Evolutionary conservation across 2,329 filamentous ascomycete genomes (phyloP).

Genomic region (Cytospora mali): DNA sequence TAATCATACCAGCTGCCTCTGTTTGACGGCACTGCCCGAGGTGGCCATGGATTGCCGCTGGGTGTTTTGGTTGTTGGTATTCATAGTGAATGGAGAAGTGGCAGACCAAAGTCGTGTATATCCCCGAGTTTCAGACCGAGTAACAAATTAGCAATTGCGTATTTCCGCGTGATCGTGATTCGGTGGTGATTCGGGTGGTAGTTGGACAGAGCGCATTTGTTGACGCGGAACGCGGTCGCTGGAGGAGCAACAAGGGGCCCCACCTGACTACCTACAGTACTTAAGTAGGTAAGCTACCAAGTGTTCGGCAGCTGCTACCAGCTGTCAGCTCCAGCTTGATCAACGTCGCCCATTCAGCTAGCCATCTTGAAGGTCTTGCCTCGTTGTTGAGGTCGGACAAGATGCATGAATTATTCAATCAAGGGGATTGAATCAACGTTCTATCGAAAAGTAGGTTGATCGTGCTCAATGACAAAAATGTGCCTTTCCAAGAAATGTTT

Average conservation of each 20-base stretch:
- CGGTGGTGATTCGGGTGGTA: neutral
- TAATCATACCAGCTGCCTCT: slow-evolving; percentile 50
- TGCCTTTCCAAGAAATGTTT: too few relatives aligned
- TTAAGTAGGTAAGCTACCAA: too few relatives aligned
- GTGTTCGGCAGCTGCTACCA: slow-evolving; percentile 1
- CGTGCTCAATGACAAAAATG: too few relatives aligned
- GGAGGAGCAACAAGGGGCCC: neutral
- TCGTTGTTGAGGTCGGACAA: too few relatives aligned
- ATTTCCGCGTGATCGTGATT: slow-evolving; percentile 7
- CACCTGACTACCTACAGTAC: too few relatives aligned
- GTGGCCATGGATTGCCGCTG: slow-evolving; percentile 40
- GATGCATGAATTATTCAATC: too few relatives aligned
- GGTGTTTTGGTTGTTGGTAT: slow-evolving; percentile 32
- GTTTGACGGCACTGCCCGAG: slow-evolving; percentile 51
- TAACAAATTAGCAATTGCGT: neutral
- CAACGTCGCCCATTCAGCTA: neutral
- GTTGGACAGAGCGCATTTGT: slow-evolving; percentile 9
- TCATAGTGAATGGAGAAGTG: slow-evolving; percentile 32
- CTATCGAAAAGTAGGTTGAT: too few relatives aligned
- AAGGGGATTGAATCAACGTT: too few relatives aligned
- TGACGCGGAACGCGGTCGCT: slow-evolving; percentile 3
- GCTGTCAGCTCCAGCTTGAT: neutral
- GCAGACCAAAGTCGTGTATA: neutral
- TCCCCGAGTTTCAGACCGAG: too few relatives aligned
- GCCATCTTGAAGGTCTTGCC: too few relatives aligned